A percentile compares a stretch with the other conserved stretches of the same genome.
Evolutionary conservation across 2,329 filamentous ascomycete genomes (phyloP).

Genomic region (Trichoderma hamatum): DNA sequence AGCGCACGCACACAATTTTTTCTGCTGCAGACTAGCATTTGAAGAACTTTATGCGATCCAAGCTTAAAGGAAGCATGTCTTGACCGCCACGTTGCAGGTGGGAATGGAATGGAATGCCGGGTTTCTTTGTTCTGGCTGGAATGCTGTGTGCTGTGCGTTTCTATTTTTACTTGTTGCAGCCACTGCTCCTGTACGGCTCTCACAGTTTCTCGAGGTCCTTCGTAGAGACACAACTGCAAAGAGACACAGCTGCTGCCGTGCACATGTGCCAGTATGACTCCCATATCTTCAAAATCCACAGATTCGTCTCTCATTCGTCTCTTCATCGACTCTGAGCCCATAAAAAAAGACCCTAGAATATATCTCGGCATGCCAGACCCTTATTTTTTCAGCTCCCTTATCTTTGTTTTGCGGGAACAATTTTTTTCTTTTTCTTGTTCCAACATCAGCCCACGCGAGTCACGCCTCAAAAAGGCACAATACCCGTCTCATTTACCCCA

Average conservation of each 20-base stretch:
- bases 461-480: slow-evolving; percentile 9
- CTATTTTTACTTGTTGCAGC: neutral
- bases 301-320: neutral
- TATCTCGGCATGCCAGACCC: neutral
- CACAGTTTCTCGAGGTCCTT: neutral
- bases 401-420: neutral
- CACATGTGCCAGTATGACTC: neutral
- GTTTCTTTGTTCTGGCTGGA: neutral
- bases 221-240: too few relatives aligned
- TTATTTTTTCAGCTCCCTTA: neutral
- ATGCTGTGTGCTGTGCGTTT: neutral
- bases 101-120: neutral
- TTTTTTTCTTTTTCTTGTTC: neutral
- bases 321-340: neutral
- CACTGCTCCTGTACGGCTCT: neutral
- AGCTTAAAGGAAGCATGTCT: neutral
- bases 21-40: neutral
- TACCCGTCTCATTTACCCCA: neutral
- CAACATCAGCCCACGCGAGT: slow-evolving; percentile 1
- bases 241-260: neutral
- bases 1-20: neutral
- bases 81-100: neutral
- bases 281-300: neutral
- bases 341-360: slow-evolving; percentile 10
- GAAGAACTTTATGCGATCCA: neutral